phyloP scores from a whole-genome alignment of 495 filamentous ascomycete genomes.

The Tirmania nivea region DNA sequence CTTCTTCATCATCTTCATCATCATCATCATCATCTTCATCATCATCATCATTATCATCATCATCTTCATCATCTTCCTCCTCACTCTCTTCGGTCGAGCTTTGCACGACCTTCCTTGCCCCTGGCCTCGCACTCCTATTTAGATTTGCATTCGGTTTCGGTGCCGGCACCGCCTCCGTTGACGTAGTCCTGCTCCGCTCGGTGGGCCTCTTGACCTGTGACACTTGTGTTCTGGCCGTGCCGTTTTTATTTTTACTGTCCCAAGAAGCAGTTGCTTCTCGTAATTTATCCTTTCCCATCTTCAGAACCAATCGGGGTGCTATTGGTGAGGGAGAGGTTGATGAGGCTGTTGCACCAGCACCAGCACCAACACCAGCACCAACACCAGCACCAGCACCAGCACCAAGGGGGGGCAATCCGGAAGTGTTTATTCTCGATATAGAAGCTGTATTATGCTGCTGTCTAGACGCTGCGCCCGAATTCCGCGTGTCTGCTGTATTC shows the following conservation, averaged over 20 bases:
- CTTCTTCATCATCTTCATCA: slow-evolving; percentile 27
- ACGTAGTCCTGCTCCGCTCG: slow-evolving; percentile 40
- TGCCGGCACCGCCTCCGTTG: slow-evolving; percentile 29
- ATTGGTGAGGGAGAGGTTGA: too few species aligned
- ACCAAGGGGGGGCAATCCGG: too few species aligned
- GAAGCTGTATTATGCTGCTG: too few species aligned
- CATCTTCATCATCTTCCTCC: slow-evolving; percentile 24
- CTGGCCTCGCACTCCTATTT: not conserved
- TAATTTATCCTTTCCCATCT: not conserved
- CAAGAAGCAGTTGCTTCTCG: not conserved
- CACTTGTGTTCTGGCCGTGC: not conserved
- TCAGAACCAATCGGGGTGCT: not conserved
- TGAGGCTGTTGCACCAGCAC: too few species aligned
- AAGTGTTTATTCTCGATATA: too few species aligned
- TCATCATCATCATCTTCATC: slow-evolving; percentile 25
- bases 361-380: too few species aligned
- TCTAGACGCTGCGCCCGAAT: too few species aligned
- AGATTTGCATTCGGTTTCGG: slow-evolving; percentile 24
- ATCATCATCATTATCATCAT: slow-evolving; percentile 28
- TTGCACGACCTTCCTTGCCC: not conserved
- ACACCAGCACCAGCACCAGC: too few species aligned
- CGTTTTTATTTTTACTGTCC: not conserved
- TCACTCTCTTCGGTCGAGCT: slow-evolving; percentile 5
- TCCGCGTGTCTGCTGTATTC: too few species aligned
- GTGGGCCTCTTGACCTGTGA: not conserved